Percentiles rank a stretch among this genome's conserved stretches.
These are phyloP conservation scores for Fagus sylvatica DNA, from an alignment of 306 rosid species.

Conservation along the genomic window DNA sequence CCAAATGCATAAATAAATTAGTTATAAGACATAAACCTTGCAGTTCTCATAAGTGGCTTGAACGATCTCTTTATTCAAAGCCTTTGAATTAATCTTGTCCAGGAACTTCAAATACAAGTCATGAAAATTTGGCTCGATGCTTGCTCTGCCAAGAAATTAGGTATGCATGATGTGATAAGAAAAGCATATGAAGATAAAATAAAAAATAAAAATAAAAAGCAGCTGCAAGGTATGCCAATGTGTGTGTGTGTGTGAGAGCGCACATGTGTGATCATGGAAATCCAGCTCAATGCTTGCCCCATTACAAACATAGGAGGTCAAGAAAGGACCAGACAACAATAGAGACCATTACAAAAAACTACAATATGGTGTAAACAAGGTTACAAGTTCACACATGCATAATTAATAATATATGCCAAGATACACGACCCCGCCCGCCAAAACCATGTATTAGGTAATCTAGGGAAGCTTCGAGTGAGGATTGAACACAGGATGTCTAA, in stretches of 20 bases:
- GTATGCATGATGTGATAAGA: neutral
- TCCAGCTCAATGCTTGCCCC: neutral
- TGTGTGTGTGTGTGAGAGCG: neutral
- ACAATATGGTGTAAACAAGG: neutral
- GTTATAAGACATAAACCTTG: conserved; percentile 58
- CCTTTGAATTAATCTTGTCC: conserved; percentile 80
- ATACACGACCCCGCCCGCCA: too few species aligned
- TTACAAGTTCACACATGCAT: neutral
- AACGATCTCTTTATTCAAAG: conserved; percentile 81
- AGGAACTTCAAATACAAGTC: conserved; percentile 90
- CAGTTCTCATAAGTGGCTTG: conserved; percentile 95
- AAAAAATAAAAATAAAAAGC: neutral
- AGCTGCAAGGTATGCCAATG: neutral
- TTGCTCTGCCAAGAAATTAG: conserved; percentile 61
- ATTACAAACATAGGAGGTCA: neutral
- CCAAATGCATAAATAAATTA: conserved; percentile 5
- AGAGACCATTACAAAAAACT: neutral
- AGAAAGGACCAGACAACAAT: neutral
- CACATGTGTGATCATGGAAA: neutral
- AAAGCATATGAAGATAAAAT: neutral
- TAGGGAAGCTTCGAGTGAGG: too few species aligned
- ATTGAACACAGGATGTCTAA: too few species aligned
- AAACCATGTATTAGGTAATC: too few species aligned
- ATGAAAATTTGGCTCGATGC: conserved; percentile 98
- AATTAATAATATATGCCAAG: too few species aligned